Evolutionary conservation across 2,329 filamentous ascomycete species (phyloP), one percentile per base, ranked within the genome.

Genomic region (Cryphonectria japonica): DNA sequence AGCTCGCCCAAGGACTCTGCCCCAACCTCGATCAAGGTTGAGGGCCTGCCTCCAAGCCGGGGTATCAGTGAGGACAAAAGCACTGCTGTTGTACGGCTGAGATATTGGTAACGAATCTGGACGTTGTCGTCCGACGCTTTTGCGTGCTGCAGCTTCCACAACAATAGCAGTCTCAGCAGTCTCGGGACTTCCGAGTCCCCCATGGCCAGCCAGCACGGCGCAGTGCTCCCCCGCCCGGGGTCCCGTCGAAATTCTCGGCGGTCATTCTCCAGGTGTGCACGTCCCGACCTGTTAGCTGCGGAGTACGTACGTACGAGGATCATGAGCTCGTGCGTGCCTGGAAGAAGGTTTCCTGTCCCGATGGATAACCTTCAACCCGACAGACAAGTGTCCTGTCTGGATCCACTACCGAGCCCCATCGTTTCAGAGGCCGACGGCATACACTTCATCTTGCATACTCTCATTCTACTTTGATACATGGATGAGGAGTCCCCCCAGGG

Each of bases 191-290:
- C 57, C 32, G 34, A 61, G 7, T 19, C 34, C 57, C 59, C 34
- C 46, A 50, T 50, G 46, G 22, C 46, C 59, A 34, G 59, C 19
- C 32, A 61, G 59, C 32, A n/a, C 59, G 32, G 59, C 59, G 34
- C 32, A 34, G 59, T 37, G 22, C 46, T 50, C 46, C 22, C n/a
- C 46, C 46, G 46, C 46, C 22, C 59, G 32, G 32, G 59, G 34
- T 22, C 59, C 34, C 32, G 16, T 61, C 9, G 34, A 61, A 39
- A 61, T 61, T 61, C 34, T 61, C 59, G 59, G 59, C 59, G 29
- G 59, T 61, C 59, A 19, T 50, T n/a, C 46, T 14, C 34, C 34
- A 39, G 19, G 59, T n/a, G 59, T 37, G 59, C 59, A 61, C 59
- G 59, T 61, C 59, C 59, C 59, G 34, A 39, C 1, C 7, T 61